Evolutionary conservation across 352 stramenopile genomes (phyloP), one percentile per base, ranked within the genome.

Genomic region (Phytophthora agathidicida): DNA sequence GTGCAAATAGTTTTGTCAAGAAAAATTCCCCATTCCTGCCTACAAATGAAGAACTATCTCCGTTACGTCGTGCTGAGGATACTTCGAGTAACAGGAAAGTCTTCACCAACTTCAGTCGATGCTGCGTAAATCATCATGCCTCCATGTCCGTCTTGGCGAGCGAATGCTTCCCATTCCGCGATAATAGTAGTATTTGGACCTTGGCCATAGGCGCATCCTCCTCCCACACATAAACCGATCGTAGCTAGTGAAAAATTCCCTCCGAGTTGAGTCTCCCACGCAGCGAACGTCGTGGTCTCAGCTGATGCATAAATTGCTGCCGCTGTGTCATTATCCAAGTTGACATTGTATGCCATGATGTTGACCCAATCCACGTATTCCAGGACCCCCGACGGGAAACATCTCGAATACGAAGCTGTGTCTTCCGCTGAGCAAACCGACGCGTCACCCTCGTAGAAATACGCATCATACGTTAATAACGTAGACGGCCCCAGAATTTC

Each of bases 311-410:
- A 93, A 37, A 89, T 65, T 0, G 19, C 49, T 3, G 77, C 79
- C 4, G 83, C 83, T 0, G 47, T 67, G 1, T 32, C 48, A 5
- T 60, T 60, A 36, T 89, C 68, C 22, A 71, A 7, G 11, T 88
- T 73, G 33, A 90, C 76, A 48, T 93, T 93, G 70, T 93, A 93
- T 32, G 83, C 74, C 84, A 93, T 93, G 56, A 93, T 88, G 61
- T 93, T 90, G 33, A 93, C 60, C 81, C 82, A 91, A 60, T 91
- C 80, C 13, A 91, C 68, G 17, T 80, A 79, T 17, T 72, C 44
- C 17, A 91, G 46, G 3, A 89, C 60, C 23, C 46, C 56, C 3
- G 65, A 60, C 1, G 80, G 78, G 51, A 91, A 93, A 54, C 84
- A 93, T 3, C 84, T 69, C 22, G 73, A 63, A 55, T 89, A 91